Conservation (phyloP, 2,329 filamentous ascomycete genomes). For the Ceratocystis ficicola region DNA sequence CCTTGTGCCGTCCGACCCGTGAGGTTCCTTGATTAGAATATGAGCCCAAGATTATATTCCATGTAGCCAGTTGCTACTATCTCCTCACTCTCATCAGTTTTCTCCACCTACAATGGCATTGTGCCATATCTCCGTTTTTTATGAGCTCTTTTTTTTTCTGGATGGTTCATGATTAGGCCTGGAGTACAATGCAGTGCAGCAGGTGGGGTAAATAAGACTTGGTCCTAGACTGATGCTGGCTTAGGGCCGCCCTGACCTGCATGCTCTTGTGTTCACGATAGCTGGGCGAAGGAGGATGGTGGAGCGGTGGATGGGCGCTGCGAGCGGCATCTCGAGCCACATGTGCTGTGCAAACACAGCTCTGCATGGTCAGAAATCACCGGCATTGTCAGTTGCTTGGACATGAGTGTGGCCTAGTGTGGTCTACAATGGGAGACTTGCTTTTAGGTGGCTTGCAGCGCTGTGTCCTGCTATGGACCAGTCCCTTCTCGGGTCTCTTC, state of each 20-base stretch:
- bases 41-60: neutral
- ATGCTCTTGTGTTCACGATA: neutral
- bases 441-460: neutral
- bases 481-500: neutral
- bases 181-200: conserved; percentile 1
- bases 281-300: neutral
- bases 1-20: neutral
- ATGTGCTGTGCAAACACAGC: neutral
- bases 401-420: neutral
- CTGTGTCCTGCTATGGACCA: neutral
- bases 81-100: neutral
- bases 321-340: neutral
- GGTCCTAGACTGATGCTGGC: neutral
- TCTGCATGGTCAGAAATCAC: conserved; percentile 8
- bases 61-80: neutral
- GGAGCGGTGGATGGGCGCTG: neutral
- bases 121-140: conserved; percentile 8
- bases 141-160: neutral
- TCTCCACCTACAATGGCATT: neutral
- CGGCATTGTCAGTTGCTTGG: conserved; percentile 7
- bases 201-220: neutral
- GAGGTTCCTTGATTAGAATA: neutral
- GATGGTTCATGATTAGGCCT: neutral
- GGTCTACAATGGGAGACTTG: neutral
- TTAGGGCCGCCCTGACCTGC: neutral